Base-by-base conservation (phyloP, 2,329 filamentous ascomycete species). In the Blastomyces gilchristii region DNA sequence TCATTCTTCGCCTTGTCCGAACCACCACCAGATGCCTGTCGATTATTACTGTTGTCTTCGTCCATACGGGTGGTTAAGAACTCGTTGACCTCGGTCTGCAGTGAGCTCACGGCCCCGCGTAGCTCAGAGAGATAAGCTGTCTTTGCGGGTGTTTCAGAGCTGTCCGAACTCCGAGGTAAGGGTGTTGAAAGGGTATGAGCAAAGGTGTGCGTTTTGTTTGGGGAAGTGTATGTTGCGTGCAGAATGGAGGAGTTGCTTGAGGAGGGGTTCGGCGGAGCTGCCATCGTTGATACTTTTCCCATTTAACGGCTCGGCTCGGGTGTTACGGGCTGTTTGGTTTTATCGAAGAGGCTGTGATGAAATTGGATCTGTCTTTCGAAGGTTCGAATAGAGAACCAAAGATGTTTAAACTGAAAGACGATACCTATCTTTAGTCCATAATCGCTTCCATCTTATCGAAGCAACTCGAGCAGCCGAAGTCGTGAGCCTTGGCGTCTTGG, bases 31-130 rank as follows among this genome's bases (percentile, higher is more conserved):
- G 64, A 62, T 14, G 73, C 73, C 67, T 63, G 73, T 18, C 70
- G 71, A 8, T 74, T 74, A 0, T 66, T 64, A 41, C 72, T 72
- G 65, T 83, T 85, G 65, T 86, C 84, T 65, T 85, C 80, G 54
- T 82, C 83, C 85, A 87, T 87, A 64, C 81, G 82, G 66, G 79
- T 74, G 22, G 85, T 87, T 68, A 87, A 69, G 67, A 84, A 85
- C 25, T 74, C 73, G 68, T 87, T 87, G 70, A 87, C 74, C 60
- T 85, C 78, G 56, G 75, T 76, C 70, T 87, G 85, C n/a, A 86
- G 69, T 22, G 76, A 71, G 12, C 77, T 77, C 37, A 82, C 77
- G 8, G 78, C 76, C 2, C 76, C 67, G 43, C 82, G 79, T 14
- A 87, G 76, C 47, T 79, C 74, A 8, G 76, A 71, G 11, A 87